These are phyloP conservation scores for Pseudognaphalium luteoalbum DNA, from an alignment of 129 eudicot species.

Conservation along the genomic window DNA sequence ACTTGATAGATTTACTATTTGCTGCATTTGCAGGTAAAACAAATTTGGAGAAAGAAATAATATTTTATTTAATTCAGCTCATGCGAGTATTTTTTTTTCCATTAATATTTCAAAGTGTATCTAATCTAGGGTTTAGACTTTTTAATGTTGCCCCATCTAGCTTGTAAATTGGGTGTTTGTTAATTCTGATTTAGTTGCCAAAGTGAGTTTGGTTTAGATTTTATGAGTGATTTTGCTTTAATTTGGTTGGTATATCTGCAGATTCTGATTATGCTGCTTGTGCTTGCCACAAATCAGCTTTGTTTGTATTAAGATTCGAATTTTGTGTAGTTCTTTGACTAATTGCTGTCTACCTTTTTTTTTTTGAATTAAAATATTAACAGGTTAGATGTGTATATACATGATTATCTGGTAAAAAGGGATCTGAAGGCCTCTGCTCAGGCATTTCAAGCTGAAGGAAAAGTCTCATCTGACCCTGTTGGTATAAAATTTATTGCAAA, in stretches of 20 bases:
- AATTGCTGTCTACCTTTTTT: neutral
- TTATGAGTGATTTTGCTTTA: neutral
- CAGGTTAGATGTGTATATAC: slow-evolving; percentile 97
- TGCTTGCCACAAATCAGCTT: neutral
- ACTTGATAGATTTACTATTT: slow-evolving; percentile 7
- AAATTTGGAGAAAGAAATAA: neutral
- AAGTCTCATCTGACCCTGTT: slow-evolving; percentile 97
- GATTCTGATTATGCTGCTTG: neutral
- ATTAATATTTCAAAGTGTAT: neutral
- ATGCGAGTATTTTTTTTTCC: neutral
- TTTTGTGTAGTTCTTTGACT: neutral
- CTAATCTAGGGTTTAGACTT: neutral
- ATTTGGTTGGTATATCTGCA: neutral
- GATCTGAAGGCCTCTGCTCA: slow-evolving; percentile 94
- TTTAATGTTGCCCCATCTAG: neutral
- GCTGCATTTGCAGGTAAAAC: slow-evolving; percentile 2
- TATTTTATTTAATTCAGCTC: neutral
- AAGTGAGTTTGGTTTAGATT: neutral
- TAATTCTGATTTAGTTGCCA: neutral
- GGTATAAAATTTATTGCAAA: slow-evolving; percentile 46
- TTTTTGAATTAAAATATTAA: slow-evolving; percentile 4
- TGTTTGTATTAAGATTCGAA: slow-evolving; percentile 6
- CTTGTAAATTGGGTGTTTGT: slow-evolving; percentile 11
- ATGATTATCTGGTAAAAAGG: slow-evolving; percentile 91
- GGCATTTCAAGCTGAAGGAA: slow-evolving; percentile 96